Base-by-base conservation (phyloP, 2,329 filamentous ascomycete genomes). In the Mariannaea sp. region DNA sequence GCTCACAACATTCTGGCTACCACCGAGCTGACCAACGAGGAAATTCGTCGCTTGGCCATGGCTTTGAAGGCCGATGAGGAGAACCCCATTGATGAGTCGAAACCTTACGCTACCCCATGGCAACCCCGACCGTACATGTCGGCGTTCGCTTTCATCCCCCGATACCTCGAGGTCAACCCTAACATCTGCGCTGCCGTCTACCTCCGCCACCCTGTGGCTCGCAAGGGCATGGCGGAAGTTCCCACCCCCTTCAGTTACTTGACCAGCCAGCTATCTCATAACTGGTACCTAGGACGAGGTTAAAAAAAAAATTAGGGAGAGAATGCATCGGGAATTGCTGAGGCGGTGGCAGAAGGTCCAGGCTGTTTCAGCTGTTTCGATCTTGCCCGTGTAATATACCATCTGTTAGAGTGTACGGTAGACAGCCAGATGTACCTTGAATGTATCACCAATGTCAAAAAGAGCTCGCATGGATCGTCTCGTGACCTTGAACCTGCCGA, bases 121-220 rank as follows among this genome's bases (percentile, higher is more conserved):
- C 77, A 81, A 60, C 94, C 94, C 10, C 82, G 92, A 50, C 82
- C 88, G 46, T 97, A 84, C 74, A 95, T 99, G 89, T 81, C 84
- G 45, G 86, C 92, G 1, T 99, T 99, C 73, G 92, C 92, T 19
- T 97, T 96, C 73, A 92, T 99, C 62, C 94, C 94, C 9, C 80
- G 89, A 48, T 99, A 97, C 73, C 83, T 99, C 56, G 95, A 99
- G 76, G 94, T 99, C 65, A 97, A 97, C 79, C 94, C 96, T 73
- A 95, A 92, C 68, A 89, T 97, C 66, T 99, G 94, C 74, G 88
- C 92, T 1, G 94, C 94, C 9, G 92, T 99, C 33, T 99, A 99
- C 72, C 77, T 99, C 57, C 83, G 94, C 53, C 93, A 99, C 77
- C 94, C 94, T 0, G 93, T 97, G 36, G 94, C 91, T 20, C 82